Conservation (phyloP, 495 filamentous ascomycete species). For the Chaetomium tenue region DNA sequence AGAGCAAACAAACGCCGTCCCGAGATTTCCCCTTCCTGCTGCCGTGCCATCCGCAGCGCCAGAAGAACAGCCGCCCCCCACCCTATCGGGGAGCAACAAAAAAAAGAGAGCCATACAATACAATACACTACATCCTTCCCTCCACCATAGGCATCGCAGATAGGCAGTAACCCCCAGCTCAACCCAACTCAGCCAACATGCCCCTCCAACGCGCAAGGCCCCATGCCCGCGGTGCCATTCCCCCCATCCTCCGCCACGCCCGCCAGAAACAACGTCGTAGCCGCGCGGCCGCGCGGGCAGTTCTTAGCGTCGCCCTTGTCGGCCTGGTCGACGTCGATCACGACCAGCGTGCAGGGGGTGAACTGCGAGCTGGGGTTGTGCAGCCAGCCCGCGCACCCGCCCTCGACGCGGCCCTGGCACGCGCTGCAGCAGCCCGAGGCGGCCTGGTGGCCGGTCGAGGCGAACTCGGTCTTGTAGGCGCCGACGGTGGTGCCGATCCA, state of each 20-base stretch:
- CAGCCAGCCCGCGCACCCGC: conserved; percentile 33
- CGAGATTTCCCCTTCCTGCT: background rate
- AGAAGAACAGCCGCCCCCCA: too few relatives aligned
- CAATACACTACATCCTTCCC: background rate
- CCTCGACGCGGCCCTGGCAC: conserved; percentile 12
- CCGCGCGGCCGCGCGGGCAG: conserved; percentile 25
- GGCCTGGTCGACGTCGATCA: background rate
- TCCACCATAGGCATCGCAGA: background rate
- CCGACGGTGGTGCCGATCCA: conserved; percentile 21
- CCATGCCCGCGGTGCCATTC: conserved; percentile 16
- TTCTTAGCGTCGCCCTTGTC: background rate
- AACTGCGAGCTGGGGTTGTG: conserved; percentile 14
- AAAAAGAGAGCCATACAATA: background rate
- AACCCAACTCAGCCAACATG: background rate
- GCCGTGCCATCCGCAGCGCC: background rate
- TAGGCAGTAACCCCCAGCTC: too few relatives aligned
- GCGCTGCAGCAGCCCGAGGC: conserved; percentile 26
- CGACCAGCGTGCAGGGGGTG: conserved; percentile 29
- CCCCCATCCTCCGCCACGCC: background rate
- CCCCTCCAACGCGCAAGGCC: conserved; percentile 23
- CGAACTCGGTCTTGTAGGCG: conserved; percentile 12
- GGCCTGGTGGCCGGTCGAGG: background rate
- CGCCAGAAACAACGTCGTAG: conserved; percentile 14
- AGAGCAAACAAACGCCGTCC: background rate
- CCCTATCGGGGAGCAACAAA: too few relatives aligned